A percentile compares a stretch with the other conserved stretches of the same genome.
phyloP scores from a whole-genome alignment of 805 yeast species.

The Candida ficus region DNA sequence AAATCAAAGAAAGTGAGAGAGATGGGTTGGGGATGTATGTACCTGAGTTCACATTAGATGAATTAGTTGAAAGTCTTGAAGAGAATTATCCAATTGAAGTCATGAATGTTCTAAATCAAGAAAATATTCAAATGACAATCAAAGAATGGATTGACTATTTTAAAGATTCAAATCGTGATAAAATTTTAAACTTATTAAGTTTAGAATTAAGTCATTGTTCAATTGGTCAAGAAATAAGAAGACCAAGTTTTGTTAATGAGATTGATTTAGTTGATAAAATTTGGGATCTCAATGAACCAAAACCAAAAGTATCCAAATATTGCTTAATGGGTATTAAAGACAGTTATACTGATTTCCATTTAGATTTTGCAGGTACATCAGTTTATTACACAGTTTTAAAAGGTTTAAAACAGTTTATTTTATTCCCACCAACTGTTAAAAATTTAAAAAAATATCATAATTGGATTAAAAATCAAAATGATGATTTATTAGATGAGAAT shows the following conservation, averaged over 20 bases:
- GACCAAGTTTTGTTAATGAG: slow-evolving; percentile 64
- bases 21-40: slow-evolving; percentile 41
- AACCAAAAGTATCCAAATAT: slow-evolving; percentile 68
- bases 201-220: slow-evolving; percentile 64
- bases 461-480: slow-evolving; percentile 51
- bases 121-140: slow-evolving; percentile 56
- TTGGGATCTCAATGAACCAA: slow-evolving; percentile 40
- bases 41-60: slow-evolving; percentile 56
- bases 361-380: slow-evolving; percentile 90
- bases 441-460: slow-evolving; percentile 58
- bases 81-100: slow-evolving; percentile 64
- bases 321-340: slow-evolving; percentile 80
- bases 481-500: slow-evolving; percentile 3
- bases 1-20: slow-evolving; percentile 31
- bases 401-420: slow-evolving; percentile 71
- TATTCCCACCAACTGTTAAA: slow-evolving; percentile 68
- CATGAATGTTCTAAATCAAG: slow-evolving; percentile 85
- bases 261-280: slow-evolving; percentile 66
- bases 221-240: slow-evolving; percentile 38
- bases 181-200: slow-evolving; percentile 76
- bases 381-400: slow-evolving; percentile 78
- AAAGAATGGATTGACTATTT: slow-evolving; percentile 74
- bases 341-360: slow-evolving; percentile 84
- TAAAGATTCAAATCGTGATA: slow-evolving; percentile 44
- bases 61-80: slow-evolving; percentile 58